Base-by-base conservation (phyloP, 2,329 filamentous ascomycete genomes). In the Sporothrix inflata region DNA sequence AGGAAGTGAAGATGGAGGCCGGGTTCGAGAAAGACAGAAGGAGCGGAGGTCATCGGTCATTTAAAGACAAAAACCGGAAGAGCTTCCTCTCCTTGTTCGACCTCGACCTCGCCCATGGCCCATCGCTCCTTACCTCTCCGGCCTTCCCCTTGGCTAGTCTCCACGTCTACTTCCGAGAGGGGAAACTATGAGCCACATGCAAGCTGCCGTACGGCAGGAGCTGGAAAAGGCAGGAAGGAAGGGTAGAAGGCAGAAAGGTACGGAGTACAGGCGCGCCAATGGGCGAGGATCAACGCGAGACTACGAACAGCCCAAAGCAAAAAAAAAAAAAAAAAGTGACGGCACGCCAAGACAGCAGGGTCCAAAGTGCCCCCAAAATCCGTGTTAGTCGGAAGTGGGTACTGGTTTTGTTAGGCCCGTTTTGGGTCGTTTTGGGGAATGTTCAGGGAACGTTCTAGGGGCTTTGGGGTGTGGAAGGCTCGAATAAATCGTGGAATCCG, bases 21-120 rank as follows among this genome's bases (percentile, higher is more conserved):
- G 24, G 11, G 47, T 27, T 42, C 21, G 12, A 40, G 30, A 45
- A 68, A 21, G 8, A 53, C 27, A 38, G 51, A 51, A 69, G 34
- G 57, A 45, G 66, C 60, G 38, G 34, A 42, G 66, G 66, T 19
- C 30, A 49, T 19, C 30, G 47, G 47, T n/a, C 66, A 42, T 51
- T 69, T 69, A 60, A 60, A 69, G 53, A 60, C 51, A 60, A 69
- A 21, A 47, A 53, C 12, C 66, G 34, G 66, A 69, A 69, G 30
- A 49, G 24, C 49, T 34, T 53, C 4, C 8, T 7, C 24, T 27
- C 30, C 27, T 34, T n/a, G 30, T 9, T 16, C 30, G 30, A n/a
- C 19, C 47, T 49, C 47, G 30, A 8, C 7, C 27, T 57, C 27
- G 24, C 24, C 24, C 24, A 4, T 55, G 24, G 27, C 27, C 38